Evolutionary conservation across 306 rosid genomes (phyloP), one percentile per base, ranked within the genome.

Genomic region (Crataegus laevigata): DNA sequence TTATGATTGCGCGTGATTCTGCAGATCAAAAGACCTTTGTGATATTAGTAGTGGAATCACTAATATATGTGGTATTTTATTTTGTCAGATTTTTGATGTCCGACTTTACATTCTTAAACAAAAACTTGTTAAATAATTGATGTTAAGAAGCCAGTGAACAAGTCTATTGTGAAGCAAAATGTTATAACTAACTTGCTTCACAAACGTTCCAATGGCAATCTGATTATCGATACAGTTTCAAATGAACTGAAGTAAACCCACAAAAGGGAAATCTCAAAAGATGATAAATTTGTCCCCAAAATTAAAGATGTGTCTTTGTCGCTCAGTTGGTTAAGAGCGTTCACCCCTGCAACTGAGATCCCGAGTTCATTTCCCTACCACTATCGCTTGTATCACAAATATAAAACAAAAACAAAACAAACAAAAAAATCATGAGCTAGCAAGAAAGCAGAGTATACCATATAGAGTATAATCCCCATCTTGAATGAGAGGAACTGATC

Each of bases 1-100:
- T 78, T 60, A 86, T 81, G 79, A 81, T 83, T 6, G 85, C 87
- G 1, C 87, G 28, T 14, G 90, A 87, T 77, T 87, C 85, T 82
- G 85, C 82, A 79, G 2, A 50, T 15, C 36, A 18, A 45, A 14
- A 45, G 6, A 45, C 19, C 15, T 13, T 1, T 17, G 0, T 45
- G 15, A 4, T 13, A 43, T 43, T 43, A 43, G 6, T 45, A 45
- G 18, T 14, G 19, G 52, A 45, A 14, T 45, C 52, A 14, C 19
- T 45, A 45, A 1, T 4, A 45, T 14, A 19, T 45, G 52, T 45
- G 4, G 19, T 4, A 45, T 45, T 45, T 45, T 45, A 45, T 45
- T 45, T 14, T 4, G 19, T 14, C 43, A 38, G 3, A 1, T 38
- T 38, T 38, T 3, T 3, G 43, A 45, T 5, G 6, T 45, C 18